Percentiles rank a stretch among this genome's conserved stretches.
phyloP scores from a whole-genome alignment of 768 basidiomycete genomes.

The Lentinula sp. region DNA sequence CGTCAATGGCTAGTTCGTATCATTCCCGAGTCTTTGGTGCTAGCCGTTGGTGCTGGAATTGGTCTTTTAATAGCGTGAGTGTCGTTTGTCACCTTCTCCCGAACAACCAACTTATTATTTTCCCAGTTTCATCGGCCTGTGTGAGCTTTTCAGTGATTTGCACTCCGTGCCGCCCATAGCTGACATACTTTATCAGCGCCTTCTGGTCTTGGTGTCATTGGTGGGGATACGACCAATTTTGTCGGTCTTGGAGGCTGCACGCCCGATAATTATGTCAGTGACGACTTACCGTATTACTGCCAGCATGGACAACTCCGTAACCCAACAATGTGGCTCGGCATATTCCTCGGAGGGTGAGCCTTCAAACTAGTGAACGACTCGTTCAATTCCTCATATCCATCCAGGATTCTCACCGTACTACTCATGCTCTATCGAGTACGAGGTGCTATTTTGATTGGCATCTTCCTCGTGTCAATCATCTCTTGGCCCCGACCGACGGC shows the following conservation, averaged over 20 bases:
- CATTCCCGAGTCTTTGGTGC: conserved; percentile 82
- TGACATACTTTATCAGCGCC: conserved; percentile 35
- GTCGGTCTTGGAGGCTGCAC: conserved; percentile 75
- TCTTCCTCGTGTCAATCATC: conserved; percentile 77
- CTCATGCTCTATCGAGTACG: conserved; percentile 83
- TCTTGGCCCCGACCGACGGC: conserved; percentile 83
- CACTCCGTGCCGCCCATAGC: neutral
- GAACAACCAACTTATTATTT: neutral
- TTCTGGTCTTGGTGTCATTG: conserved; percentile 68
- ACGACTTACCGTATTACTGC: conserved; percentile 53
- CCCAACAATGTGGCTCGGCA: conserved; percentile 85
- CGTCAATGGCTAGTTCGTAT: conserved; percentile 87
- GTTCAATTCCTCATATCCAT: neutral
- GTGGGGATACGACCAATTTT: conserved; percentile 63
- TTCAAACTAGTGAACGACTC: neutral
- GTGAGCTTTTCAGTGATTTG: conserved; percentile 26
- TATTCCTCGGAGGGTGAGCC: conserved; percentile 73
- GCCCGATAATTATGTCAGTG: conserved; percentile 42
- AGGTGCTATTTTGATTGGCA: conserved; percentile 78
- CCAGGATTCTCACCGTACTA: conserved; percentile 66
- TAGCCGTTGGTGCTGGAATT: conserved; percentile 83
- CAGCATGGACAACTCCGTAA: conserved; percentile 55
- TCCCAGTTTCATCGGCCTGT: conserved; percentile 66
- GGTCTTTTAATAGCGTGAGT: conserved; percentile 82
- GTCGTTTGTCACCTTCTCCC: neutral